Evolutionary conservation across 805 yeast species (phyloP).

Genomic region (Hanseniaspora thailandica): DNA sequence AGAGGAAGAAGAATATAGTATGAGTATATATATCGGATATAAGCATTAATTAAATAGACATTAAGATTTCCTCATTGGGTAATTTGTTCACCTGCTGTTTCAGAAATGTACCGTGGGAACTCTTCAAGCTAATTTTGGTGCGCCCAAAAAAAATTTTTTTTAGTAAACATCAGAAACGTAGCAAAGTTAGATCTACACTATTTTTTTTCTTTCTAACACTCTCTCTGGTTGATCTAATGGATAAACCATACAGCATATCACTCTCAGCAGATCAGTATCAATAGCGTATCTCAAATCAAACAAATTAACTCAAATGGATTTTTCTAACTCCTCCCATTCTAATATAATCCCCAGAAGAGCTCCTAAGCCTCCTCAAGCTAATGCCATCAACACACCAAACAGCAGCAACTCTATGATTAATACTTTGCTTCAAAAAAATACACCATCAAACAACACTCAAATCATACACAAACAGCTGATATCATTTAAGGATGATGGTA

Average conservation of each 20-base stretch:
- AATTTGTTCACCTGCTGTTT: background rate
- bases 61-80: constrained; percentile 3
- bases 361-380: constrained; percentile 10
- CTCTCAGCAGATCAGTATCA: background rate
- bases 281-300: background rate
- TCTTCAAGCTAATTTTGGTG: too few species aligned
- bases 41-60: background rate
- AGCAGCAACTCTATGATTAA: background rate
- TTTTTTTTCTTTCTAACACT: background rate
- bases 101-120: too few species aligned
- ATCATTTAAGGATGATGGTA: constrained; percentile 82
- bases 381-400: background rate
- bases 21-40: background rate
- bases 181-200: too few species aligned
- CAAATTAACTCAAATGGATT: constrained; percentile 1
- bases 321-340: background rate
- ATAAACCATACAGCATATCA: background rate
- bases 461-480: constrained; percentile 34
- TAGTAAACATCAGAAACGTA: too few species aligned
- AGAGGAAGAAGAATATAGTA: constrained; percentile 11
- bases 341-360: constrained; percentile 10
- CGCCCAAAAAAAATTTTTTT: too few species aligned
- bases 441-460: background rate
- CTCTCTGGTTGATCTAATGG: background rate
- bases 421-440: background rate